Percentiles rank a stretch among this genome's conserved stretches.
phyloP scores from a whole-genome alignment of 495 filamentous ascomycete genomes.

The Aspergillus sparsus region DNA sequence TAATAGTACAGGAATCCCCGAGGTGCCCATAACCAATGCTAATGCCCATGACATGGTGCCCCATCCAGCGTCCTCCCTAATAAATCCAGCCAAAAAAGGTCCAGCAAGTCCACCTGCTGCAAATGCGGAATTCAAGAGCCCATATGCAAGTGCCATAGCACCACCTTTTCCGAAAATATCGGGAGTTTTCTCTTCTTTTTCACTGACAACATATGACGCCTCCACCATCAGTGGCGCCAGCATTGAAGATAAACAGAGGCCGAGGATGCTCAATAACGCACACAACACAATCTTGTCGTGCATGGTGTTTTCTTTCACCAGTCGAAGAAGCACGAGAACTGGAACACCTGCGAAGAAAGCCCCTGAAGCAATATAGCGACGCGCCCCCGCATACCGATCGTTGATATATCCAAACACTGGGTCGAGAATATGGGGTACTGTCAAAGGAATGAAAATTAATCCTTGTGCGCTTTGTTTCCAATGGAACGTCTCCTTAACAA shows the following conservation, averaged over 20 bases:
- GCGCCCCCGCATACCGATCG: constrained; percentile 59
- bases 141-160: constrained; percentile 60
- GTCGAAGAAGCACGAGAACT: constrained; percentile 63
- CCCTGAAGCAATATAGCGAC: constrained; percentile 59
- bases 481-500: constrained; percentile 61
- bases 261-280: constrained; percentile 64
- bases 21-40: constrained; percentile 28
- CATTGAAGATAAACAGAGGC: constrained; percentile 55
- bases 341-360: constrained; percentile 66
- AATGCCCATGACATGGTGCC: constrained; percentile 46
- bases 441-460: constrained; percentile 69
- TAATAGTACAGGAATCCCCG: constrained; percentile 28
- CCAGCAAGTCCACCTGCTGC: constrained; percentile 60
- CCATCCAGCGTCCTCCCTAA: constrained; percentile 59
- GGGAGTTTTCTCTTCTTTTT: constrained; percentile 54
- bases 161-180: constrained; percentile 52
- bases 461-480: constrained; percentile 75
- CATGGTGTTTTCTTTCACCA: constrained; percentile 62
- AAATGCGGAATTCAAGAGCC: constrained; percentile 54
- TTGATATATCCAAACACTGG: constrained; percentile 65
- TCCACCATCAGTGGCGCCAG: constrained; percentile 72
- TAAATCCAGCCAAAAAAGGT: constrained; percentile 60
- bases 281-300: constrained; percentile 68
- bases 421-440: constrained; percentile 64
- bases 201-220: constrained; percentile 60